A percentile compares a stretch with the other conserved stretches of the same genome.
These are phyloP conservation scores for Paecilomyces dactylethromorphus DNA, from an alignment of 2,329 filamentous ascomycete genomes.

Conservation along the genomic window DNA sequence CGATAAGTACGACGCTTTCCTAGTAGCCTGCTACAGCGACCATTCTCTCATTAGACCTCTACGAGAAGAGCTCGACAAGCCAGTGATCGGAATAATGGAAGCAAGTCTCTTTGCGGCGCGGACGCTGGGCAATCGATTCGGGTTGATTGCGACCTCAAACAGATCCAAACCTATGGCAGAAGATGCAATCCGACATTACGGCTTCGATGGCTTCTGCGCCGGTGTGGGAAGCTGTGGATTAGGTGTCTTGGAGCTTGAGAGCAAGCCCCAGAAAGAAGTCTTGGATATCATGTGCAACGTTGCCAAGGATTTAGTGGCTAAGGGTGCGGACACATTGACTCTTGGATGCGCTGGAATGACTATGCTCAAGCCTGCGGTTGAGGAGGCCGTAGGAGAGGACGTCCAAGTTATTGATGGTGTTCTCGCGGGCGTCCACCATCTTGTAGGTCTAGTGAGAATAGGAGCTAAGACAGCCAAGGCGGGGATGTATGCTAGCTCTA, in stretches of 20 bases:
- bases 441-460: constrained; percentile 18
- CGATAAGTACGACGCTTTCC: constrained; percentile 40
- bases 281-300: constrained; percentile 32
- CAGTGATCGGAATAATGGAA: constrained; percentile 47
- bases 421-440: constrained; percentile 30
- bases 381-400: constrained; percentile 39
- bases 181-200: constrained; percentile 36
- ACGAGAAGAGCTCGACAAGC: constrained; percentile 40
- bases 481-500: constrained; percentile 21
- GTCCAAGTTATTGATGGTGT: constrained; percentile 48
- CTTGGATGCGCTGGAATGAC: constrained; percentile 47
- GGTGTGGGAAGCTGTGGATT: constrained; percentile 38
- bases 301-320: constrained; percentile 31
- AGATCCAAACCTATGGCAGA: constrained; percentile 35
- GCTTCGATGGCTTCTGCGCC: constrained; percentile 36
- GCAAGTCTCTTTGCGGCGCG: constrained; percentile 44
- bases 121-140: constrained; percentile 43
- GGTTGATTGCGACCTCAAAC: constrained; percentile 37
- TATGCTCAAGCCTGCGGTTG: constrained; percentile 39
- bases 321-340: constrained; percentile 38
- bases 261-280: constrained; percentile 32
- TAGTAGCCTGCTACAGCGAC: constrained; percentile 45
- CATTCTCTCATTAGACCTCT: constrained; percentile 43
- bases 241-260: constrained; percentile 41
- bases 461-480: constrained; percentile 22